phyloP scores from a whole-genome alignment of 2,329 filamentous ascomycete species.

The Colletotrichum tropicale region DNA sequence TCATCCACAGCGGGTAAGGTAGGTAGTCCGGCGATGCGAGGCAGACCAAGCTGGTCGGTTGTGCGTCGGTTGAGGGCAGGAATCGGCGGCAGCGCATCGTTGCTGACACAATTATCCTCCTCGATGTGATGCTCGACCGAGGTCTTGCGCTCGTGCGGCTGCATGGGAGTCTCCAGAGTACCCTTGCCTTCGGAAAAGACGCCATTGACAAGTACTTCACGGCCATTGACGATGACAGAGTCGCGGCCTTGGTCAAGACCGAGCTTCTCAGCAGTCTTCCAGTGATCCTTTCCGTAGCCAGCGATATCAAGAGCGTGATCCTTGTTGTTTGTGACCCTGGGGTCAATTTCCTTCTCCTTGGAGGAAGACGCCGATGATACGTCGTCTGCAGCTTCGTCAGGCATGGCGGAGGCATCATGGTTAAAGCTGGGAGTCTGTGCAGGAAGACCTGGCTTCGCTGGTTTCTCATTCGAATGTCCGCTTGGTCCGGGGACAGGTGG shows the following conservation, averaged over 20 bases:
- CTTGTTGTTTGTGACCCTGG: slow-evolving; percentile 59
- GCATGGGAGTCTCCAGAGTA: slow-evolving; percentile 57
- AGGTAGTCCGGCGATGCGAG: slow-evolving; percentile 72
- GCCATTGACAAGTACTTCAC: slow-evolving; percentile 73
- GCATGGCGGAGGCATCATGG: slow-evolving; percentile 69
- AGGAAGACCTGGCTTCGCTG: background rate
- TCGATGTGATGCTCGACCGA: slow-evolving; percentile 19
- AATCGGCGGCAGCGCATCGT: slow-evolving; percentile 62
- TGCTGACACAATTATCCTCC: slow-evolving; percentile 32
- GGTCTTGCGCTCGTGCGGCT: slow-evolving; percentile 38
- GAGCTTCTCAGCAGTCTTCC: slow-evolving; percentile 67
- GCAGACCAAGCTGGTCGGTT: slow-evolving; percentile 71
- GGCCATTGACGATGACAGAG: slow-evolving; percentile 68
- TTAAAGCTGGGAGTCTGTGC: slow-evolving; percentile 66
- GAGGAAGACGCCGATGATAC: slow-evolving; percentile 7
- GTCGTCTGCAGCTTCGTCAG: slow-evolving; percentile 45
- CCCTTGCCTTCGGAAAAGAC: slow-evolving; percentile 69
- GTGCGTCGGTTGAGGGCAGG: slow-evolving; percentile 63
- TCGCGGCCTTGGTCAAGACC: slow-evolving; percentile 71
- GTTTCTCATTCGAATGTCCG: background rate
- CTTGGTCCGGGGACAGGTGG: slow-evolving; percentile 13
- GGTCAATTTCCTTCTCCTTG: slow-evolving; percentile 38
- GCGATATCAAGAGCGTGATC: slow-evolving; percentile 77
- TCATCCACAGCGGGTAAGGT: slow-evolving; percentile 75
- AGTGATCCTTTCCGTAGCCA: slow-evolving; percentile 78